phyloP scores from a whole-genome alignment of 306 rosid species.

The Vigna reflexopilosa region DNA sequence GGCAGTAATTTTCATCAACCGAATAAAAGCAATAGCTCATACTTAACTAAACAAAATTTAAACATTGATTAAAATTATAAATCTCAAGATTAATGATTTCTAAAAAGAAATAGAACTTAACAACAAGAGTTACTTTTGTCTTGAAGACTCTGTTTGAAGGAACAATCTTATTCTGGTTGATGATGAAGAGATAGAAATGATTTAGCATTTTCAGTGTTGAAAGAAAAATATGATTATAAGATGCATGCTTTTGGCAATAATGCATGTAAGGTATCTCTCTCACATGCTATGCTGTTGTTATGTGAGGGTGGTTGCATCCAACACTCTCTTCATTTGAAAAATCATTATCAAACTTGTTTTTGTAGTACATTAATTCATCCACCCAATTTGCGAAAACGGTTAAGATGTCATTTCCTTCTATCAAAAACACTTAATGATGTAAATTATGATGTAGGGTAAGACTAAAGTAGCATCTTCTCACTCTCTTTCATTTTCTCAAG shows the following conservation, averaged over 20 bases:
- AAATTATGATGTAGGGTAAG: constrained; percentile 34
- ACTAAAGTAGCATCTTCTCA: constrained; percentile 22
- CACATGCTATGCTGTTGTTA: constrained; percentile 39
- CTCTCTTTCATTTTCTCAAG: not conserved
- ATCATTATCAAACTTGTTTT: not conserved
- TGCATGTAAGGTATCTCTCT: constrained; percentile 41
- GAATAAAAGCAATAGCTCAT: too few relatives aligned
- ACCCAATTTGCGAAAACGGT: constrained; percentile 20
- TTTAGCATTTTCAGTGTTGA: constrained; percentile 16
- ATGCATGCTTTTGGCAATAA: constrained; percentile 43
- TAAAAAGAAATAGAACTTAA: not conserved
- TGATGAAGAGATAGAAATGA: constrained; percentile 33
- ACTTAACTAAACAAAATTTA: too few relatives aligned
- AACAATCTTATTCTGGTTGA: constrained; percentile 36
- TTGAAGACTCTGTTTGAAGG: constrained; percentile 35
- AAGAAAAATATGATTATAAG: constrained; percentile 19
- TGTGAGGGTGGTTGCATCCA: constrained; percentile 47
- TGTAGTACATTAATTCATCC: constrained; percentile 1
- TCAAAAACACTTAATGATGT: constrained; percentile 25
- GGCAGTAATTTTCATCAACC: too few relatives aligned
- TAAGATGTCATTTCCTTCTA: constrained; percentile 41
- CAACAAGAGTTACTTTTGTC: not conserved
- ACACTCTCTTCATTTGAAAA: constrained; percentile 13
- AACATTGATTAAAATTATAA: too few relatives aligned
- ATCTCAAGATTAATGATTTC: too few relatives aligned